Conservation (phyloP, 495 filamentous ascomycete species). For the Penicillium cosmopolitanum region DNA sequence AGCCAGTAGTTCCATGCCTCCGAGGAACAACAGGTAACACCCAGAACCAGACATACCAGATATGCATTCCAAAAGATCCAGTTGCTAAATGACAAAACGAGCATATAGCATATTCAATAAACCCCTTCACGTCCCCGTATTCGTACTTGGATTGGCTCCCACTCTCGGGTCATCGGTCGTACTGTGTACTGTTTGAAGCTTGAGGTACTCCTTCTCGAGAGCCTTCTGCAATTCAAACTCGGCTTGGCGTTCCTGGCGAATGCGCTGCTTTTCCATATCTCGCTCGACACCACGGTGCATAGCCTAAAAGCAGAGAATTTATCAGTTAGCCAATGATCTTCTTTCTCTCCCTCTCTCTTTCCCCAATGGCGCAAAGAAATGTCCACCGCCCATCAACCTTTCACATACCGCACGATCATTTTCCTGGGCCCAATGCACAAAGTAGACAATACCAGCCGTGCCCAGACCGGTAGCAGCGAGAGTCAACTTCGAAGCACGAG, state of each 20-base stretch:
- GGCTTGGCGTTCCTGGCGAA: conserved; percentile 84
- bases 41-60: conserved; percentile 7
- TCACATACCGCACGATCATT: conserved; percentile 75
- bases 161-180: conserved; percentile 29
- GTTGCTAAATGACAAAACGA: background rate
- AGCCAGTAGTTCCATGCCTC: background rate
- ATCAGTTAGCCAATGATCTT: background rate
- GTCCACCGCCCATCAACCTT: background rate
- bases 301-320: conserved; percentile 55
- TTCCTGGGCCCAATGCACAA: conserved; percentile 88
- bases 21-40: background rate
- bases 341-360: background rate
- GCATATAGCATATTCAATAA: conserved; percentile 10
- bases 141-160: conserved; percentile 17
- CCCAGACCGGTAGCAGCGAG: conserved; percentile 75
- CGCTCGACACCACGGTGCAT: conserved; percentile 96
- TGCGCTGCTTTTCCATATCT: conserved; percentile 89
- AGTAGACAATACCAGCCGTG: conserved; percentile 74
- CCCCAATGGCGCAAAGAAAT: background rate
- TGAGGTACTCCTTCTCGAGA: conserved; percentile 88
- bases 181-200: conserved; percentile 70
- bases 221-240: conserved; percentile 91
- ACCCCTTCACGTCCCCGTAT: conserved; percentile 21
- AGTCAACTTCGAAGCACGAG: conserved; percentile 83
- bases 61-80: conserved; percentile 9